Percentiles rank a stretch among this genome's conserved stretches.
These are phyloP conservation scores for Lithohypha guttulata DNA, from an alignment of 2,329 filamentous ascomycete species.

Conservation along the genomic window DNA sequence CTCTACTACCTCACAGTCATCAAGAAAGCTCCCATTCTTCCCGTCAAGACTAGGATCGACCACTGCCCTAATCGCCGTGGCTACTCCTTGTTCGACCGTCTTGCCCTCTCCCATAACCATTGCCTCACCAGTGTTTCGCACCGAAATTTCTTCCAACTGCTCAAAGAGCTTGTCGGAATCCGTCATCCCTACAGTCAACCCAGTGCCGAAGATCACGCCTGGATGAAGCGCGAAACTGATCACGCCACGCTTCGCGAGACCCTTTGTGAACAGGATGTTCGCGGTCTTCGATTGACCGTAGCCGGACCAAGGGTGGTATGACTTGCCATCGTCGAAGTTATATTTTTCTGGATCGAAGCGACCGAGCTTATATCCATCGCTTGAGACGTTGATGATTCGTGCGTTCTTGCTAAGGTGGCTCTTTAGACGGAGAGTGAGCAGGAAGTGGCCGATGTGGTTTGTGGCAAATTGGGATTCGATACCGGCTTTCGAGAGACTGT, in stretches of 20 bases:
- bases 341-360: conserved; percentile 27
- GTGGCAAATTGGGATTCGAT: conserved; percentile 27
- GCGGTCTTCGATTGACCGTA: conserved; percentile 41
- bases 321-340: conserved; percentile 17
- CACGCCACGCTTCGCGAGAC: conserved; percentile 29
- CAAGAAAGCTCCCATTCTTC: conserved; percentile 25
- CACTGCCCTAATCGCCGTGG: conserved; percentile 35
- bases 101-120: conserved; percentile 22
- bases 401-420: conserved; percentile 16
- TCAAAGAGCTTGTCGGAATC: conserved; percentile 5
- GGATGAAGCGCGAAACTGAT: conserved; percentile 33
- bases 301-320: conserved; percentile 30
- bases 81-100: conserved; percentile 33
- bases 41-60: conserved; percentile 32
- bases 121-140: conserved; percentile 14
- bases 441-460: conserved; percentile 28
- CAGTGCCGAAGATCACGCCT: conserved; percentile 20
- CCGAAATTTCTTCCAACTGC: conserved; percentile 8
- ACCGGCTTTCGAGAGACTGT: conserved; percentile 22
- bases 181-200: not conserved
- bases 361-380: conserved; percentile 34
- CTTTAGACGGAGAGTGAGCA: conserved; percentile 26
- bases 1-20: conserved; percentile 27
- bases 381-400: conserved; percentile 35
- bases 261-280: conserved; percentile 35